These are phyloP conservation scores for Moricandia moricandioides DNA, from an alignment of 345 rosid species.

Conservation along the genomic window DNA sequence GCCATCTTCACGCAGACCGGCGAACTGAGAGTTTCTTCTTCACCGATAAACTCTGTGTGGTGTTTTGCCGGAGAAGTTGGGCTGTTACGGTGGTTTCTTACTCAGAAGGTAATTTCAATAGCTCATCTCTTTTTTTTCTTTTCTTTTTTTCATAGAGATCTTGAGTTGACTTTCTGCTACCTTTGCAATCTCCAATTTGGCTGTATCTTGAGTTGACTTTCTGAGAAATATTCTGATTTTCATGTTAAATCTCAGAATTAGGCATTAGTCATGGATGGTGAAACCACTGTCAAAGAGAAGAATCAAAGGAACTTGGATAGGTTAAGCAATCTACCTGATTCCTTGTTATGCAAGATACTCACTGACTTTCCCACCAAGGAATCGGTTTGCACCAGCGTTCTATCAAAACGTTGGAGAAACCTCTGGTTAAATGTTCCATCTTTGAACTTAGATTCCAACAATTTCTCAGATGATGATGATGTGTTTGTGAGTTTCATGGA, in stretches of 20 bases:
- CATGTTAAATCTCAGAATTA: slow-evolving; percentile 1
- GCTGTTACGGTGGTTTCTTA: background rate
- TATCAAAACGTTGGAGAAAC: slow-evolving; percentile 22
- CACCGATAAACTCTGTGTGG: background rate
- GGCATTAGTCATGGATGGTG: background rate
- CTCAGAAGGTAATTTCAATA: background rate
- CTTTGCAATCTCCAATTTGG: too few relatives aligned
- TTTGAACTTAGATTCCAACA: slow-evolving; percentile 15
- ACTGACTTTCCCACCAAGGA: slow-evolving; percentile 20
- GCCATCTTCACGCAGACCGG: too few relatives aligned
- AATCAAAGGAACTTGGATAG: slow-evolving; percentile 13
- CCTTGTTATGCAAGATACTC: slow-evolving; percentile 26
- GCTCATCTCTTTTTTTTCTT: background rate
- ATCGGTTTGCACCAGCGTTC: slow-evolving; percentile 24
- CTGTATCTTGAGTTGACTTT: slow-evolving; percentile 8
- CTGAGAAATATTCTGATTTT: background rate
- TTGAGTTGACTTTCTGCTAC: background rate
- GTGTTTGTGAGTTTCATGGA: slow-evolving; percentile 10
- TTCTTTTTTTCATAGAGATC: too few relatives aligned
- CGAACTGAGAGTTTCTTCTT: background rate
- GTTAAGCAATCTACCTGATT: slow-evolving; percentile 32
- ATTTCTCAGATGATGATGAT: background rate
- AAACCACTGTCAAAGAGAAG: background rate
- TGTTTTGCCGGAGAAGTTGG: background rate
- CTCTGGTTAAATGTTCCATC: slow-evolving; percentile 24